Evolutionary conservation across 164 flowering plant genomes (phyloP).

Genomic region (Vitis amurensis): DNA sequence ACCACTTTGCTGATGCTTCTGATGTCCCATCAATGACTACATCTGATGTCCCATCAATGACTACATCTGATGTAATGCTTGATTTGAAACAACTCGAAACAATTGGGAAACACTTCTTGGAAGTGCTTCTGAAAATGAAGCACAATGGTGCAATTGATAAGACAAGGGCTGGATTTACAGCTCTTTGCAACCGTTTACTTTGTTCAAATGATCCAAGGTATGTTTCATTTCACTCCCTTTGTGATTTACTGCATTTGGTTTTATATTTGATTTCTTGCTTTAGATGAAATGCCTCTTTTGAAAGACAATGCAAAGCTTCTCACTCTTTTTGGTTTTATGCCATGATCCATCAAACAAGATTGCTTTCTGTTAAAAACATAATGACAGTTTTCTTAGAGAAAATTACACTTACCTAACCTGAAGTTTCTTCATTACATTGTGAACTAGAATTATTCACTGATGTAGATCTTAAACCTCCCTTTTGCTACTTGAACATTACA

Average conservation of each 20-base stretch:
- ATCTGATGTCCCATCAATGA: too few relatives aligned
- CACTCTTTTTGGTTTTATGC: neutral
- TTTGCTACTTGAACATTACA: too few relatives aligned
- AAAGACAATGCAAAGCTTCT: neutral
- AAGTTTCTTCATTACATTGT: too few relatives aligned
- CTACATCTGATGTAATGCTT: constrained; percentile 45
- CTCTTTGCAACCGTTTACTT: constrained; percentile 95
- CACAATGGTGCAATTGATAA: constrained; percentile 99
- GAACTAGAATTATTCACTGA: too few relatives aligned
- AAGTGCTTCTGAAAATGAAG: constrained; percentile 96
- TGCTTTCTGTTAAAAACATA: too few relatives aligned
- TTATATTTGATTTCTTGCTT: neutral
- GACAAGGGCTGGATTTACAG: constrained; percentile 98
- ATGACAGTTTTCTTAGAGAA: too few relatives aligned
- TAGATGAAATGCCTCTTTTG: neutral
- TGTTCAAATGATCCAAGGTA: constrained; percentile 96
- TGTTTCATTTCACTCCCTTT: constrained; percentile 9
- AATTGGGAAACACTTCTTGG: constrained; percentile 88
- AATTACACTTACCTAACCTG: too few relatives aligned
- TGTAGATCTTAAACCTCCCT: too few relatives aligned
- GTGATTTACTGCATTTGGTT: neutral
- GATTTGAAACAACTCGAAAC: constrained; percentile 81
- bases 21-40: constrained; percentile 18
- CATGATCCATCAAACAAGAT: neutral
- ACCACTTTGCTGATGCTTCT: constrained; percentile 18